Conservation (phyloP, 306 rosid genomes). For the Ormosia emarginata region DNA sequence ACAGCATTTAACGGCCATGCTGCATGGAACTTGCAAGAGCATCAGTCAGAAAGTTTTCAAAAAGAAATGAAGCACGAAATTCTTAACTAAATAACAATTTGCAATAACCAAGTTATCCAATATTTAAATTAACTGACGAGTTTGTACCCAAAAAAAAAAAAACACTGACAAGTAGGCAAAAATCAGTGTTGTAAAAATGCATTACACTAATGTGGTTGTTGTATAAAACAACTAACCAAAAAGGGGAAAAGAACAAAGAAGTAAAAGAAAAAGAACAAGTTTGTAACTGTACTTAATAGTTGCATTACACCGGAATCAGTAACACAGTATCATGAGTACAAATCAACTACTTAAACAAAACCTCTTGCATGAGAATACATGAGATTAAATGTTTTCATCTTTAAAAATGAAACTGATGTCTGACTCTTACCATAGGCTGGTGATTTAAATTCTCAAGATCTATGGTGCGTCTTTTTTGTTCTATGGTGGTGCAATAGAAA, state of each 20-base stretch:
- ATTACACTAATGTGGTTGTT: neutral
- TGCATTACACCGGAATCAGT: neutral
- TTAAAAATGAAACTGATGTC: neutral
- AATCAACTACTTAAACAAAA: neutral
- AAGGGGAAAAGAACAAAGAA: neutral
- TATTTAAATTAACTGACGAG: neutral
- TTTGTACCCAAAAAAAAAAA: no score
- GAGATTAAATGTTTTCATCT: neutral
- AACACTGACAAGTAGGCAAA: neutral
- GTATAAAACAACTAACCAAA: neutral
- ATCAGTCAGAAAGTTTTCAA: neutral
- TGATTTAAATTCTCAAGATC: neutral
- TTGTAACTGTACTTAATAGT: neutral
- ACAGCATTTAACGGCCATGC: slow-evolving; percentile 66
- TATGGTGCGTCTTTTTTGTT: neutral
- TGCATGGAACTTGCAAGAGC: slow-evolving; percentile 27
- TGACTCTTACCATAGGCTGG: neutral
- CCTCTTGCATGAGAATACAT: neutral
- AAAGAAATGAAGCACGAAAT: neutral
- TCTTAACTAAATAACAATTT: neutral
- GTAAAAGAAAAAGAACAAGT: neutral
- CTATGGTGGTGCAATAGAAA: neutral
- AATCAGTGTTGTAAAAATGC: neutral
- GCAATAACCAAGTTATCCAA: neutral
- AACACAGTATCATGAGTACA: neutral